A percentile compares a stretch with the other conserved stretches of the same genome.
Conservation (phyloP, 1,284 basidiomycete genomes). For the Ceratobasidium sp. region DNA sequence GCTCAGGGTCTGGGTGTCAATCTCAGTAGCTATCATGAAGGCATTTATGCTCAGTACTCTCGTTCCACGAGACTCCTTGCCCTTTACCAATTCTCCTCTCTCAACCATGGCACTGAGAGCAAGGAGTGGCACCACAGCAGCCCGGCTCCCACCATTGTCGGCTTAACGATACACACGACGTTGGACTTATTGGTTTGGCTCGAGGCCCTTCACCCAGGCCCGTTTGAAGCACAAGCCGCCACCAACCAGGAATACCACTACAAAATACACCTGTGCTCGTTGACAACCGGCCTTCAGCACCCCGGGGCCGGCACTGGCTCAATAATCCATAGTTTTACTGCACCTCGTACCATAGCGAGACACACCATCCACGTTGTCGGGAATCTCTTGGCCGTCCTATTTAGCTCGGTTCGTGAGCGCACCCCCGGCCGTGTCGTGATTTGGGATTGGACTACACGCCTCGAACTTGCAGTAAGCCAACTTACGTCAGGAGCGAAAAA, state of each 20-base stretch:
- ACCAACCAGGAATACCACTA: neutral
- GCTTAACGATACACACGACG: neutral
- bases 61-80: neutral
- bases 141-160: neutral
- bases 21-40: neutral
- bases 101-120: neutral
- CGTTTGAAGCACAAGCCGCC: neutral
- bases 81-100: neutral
- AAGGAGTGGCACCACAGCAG: neutral
- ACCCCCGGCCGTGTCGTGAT: neutral
- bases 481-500: neutral
- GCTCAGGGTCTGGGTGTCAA: neutral
- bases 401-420: neutral
- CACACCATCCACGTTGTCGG: neutral
- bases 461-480: neutral
- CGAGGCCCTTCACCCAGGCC: neutral
- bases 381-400: neutral
- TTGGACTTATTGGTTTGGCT: constrained; percentile 18
- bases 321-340: neutral
- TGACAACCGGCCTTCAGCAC: neutral
- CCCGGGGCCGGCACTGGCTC: neutral
- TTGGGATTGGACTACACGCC: constrained; percentile 17
- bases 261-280: neutral
- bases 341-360: neutral
- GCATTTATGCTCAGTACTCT: constrained; percentile 7